Conservation (phyloP, 2,329 filamentous ascomycete genomes). For the Tympanopsis confertula region DNA sequence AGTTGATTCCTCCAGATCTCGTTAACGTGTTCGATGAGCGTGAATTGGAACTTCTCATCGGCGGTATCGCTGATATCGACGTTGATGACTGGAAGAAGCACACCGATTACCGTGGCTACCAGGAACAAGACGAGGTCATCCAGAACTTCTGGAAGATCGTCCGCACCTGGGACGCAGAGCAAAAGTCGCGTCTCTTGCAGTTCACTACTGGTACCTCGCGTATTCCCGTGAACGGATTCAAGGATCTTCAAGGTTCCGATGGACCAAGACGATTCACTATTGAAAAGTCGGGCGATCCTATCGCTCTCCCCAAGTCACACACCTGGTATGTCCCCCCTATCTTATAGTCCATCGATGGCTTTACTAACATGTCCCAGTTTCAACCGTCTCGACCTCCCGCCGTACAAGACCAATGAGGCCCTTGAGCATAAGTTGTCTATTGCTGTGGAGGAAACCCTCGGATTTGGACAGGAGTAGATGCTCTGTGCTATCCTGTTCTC, state of each 20-base stretch:
- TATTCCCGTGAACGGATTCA: constrained; percentile 98
- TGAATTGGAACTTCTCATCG: constrained; percentile 89
- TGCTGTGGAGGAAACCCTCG: constrained; percentile 96
- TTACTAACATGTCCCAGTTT: constrained; percentile 47
- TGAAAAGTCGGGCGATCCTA: constrained; percentile 87
- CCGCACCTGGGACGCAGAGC: constrained; percentile 91
- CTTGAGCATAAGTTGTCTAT: constrained; percentile 86
- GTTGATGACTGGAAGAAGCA: constrained; percentile 99
- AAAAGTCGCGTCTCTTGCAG: constrained; percentile 90
- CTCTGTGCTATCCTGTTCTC: too few species aligned
- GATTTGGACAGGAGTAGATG: constrained; percentile 90
- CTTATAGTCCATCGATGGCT: constrained; percentile 1
- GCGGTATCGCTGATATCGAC: constrained; percentile 98
- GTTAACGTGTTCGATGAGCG: constrained; percentile 98
- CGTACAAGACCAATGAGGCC: constrained; percentile 79
- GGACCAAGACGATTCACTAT: constrained; percentile 93
- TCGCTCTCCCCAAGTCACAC: constrained; percentile 88
- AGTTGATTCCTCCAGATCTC: constrained; percentile 88
- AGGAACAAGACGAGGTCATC: constrained; percentile 92
- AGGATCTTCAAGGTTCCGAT: constrained; percentile 94
- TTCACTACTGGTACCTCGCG: constrained; percentile 95
- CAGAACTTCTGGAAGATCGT: constrained; percentile 99
- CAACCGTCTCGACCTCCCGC: constrained; percentile 88
- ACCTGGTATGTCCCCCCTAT: constrained; percentile 73
- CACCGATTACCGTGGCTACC: constrained; percentile 97